Evolutionary conservation across 2,329 filamentous ascomycete species (phyloP), one percentile per base, ranked within the genome.

Genomic region (Colletotrichum simmondsii): DNA sequence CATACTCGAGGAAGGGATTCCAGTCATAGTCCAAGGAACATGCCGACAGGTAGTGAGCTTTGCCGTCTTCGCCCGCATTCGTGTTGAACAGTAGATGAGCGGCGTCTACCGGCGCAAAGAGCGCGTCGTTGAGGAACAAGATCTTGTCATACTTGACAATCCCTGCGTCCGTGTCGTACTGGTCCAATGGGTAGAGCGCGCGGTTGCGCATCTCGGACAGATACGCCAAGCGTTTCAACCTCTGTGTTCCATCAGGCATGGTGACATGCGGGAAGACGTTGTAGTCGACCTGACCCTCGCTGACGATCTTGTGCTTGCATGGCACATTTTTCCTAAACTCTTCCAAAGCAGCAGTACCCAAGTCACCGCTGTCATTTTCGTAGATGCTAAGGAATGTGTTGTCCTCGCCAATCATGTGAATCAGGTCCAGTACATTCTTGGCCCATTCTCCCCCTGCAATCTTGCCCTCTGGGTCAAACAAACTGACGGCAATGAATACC

Each of bases 371-470:
- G 77, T 93, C 90, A 77, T 93, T 93, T 78, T 94, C 93, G 79
- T 94, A 95, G 37, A 95, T 89, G 80, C 92, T 93, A 67, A 95
- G 81, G 78, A 91, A 93, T 2, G 92, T 90, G 77, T 94, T 93
- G 46, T 92, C 84, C 16, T 87, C 86, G 0, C 93, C 93, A 49
- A 95, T 84, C 35, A 93, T 79, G 61, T 93, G 85, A 37, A 95
- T 87, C 66, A 95, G 81, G 24, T 90, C 83, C 53, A 92, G 78
- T 0, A 95, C 79, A 28, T 87, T 86, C 72, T 86, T 79, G 0
- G 91, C 92, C 93, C 93, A 95, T 32, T 85, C 83, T 1, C 92
- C 92, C 7, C 85, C 82, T 0, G 92, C 88, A 24, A 95, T 82
- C 3, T 87, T 83, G 1, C 91, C 92, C 7, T 85, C 84, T 24